Evolutionary conservation across 164 flowering plant species (phyloP), one percentile per base, ranked within the genome.

Genomic region (Aristolochia contorta): DNA sequence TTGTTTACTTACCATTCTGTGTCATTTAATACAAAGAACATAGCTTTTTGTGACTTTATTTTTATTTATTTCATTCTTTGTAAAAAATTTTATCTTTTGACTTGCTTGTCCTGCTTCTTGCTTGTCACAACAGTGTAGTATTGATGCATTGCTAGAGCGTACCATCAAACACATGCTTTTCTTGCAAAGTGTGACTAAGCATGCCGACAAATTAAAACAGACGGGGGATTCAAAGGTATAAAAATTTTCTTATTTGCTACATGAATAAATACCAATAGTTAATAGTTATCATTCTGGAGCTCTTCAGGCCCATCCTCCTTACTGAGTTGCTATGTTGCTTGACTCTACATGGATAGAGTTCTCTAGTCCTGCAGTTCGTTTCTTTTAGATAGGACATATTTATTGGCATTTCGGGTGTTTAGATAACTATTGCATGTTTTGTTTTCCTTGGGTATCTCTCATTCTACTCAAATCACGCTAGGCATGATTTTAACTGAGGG

Each of bases 131-230:
- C 97, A 94, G 99, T 91, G 96, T 81, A 94, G 97, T 77, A 94
- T 94, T 37, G 99, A 94, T 84, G 87, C 90, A 23, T 76, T 94
- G 23, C 76, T 94, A 56, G 99, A 94, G 67, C 80, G 88, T 12
- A 94, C 99, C 30, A 89, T 94, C 61, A 94, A 91, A 74, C 99
- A 94, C 70, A 94, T 91, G 99, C 85, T 89, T 62, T 94, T 94
- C 86, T 69, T 94, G 87, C 96, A 94, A 80, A 84, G 87, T 69
- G 97, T 94, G 56, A 87, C 91, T n/a, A 85, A 87, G 77, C 95
- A 94, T 67, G 96, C 93, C 22, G 96, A 94, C 78, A 89, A 87
- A 71, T 80, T 94, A 6, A 85, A 86, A 69, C 90, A 82, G 58
- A 75, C 84, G 9, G 95, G 84, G 61, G 74, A 61, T 57, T 77